These are phyloP conservation scores for Paramarasmius palmivorus DNA, from an alignment of 1,284 basidiomycete species.

Conservation along the genomic window DNA sequence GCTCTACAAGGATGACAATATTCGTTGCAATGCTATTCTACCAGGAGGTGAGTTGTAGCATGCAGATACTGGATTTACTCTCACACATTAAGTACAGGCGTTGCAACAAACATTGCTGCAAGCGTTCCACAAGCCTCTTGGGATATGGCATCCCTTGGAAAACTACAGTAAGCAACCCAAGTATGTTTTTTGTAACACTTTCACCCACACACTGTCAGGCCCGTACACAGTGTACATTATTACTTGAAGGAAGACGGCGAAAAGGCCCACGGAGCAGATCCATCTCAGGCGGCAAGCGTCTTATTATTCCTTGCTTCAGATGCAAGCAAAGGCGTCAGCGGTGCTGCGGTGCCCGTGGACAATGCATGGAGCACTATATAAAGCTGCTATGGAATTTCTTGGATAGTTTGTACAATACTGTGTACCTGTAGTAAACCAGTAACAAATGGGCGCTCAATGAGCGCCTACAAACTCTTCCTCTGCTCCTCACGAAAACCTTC, in stretches of 20 bases:
- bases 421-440: too few relatives aligned
- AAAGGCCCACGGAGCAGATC: neutral
- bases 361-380: too few relatives aligned
- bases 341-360: too few relatives aligned
- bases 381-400: too few relatives aligned
- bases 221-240: neutral
- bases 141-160: neutral
- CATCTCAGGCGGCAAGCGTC: neutral
- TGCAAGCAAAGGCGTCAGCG: neutral
- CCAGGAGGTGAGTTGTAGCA: constrained; percentile 8
- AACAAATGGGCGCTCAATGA: too few relatives aligned
- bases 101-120: constrained; percentile 4
- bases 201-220: neutral
- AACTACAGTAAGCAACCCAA: neutral
- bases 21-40: constrained; percentile 20
- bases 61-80: too few relatives aligned
- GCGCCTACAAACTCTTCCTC: too few relatives aligned
- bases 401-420: too few relatives aligned
- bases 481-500: too few relatives aligned
- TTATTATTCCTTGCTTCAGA: constrained; percentile 7
- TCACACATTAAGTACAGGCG: too few relatives aligned
- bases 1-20: constrained; percentile 18
- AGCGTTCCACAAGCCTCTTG: neutral
- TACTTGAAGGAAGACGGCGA: neutral
- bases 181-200: too few relatives aligned